Percentiles rank a stretch among this genome's conserved stretches.
phyloP scores from a whole-genome alignment of 208 protist species.

The Tritrichomonas musculus region DNA sequence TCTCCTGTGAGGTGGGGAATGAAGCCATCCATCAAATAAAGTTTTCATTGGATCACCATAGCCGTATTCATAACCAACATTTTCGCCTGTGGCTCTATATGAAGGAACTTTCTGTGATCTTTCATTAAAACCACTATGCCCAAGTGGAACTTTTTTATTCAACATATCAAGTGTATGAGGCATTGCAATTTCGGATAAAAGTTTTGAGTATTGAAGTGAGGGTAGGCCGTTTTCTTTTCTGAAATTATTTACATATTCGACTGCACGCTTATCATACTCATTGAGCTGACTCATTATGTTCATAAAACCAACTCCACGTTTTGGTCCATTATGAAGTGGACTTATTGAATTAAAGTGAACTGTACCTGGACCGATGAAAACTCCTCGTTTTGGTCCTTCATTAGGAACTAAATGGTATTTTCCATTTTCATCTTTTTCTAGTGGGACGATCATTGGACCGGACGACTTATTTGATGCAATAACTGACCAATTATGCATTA shows the following conservation, averaged over 20 bases:
- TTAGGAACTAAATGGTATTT: background rate
- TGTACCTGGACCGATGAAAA: background rate
- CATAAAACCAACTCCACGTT: background rate
- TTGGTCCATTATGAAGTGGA: background rate
- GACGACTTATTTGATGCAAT: no score
- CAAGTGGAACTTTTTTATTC: background rate
- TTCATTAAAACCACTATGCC: background rate
- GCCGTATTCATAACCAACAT: background rate
- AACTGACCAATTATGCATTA: no score
- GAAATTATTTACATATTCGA: background rate
- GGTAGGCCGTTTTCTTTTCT: background rate
- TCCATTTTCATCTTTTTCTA: background rate
- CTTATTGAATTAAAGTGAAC: background rate
- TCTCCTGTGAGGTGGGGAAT: background rate
- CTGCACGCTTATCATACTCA: background rate
- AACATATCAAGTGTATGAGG: background rate
- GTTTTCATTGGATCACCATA: background rate
- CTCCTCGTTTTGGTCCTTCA: background rate
- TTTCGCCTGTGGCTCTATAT: background rate
- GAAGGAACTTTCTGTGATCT: background rate
- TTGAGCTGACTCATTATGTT: background rate
- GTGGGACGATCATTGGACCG: no score
- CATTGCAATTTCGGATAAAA: background rate
- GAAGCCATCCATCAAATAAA: background rate
- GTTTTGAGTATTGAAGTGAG: background rate